Evolutionary conservation across 2,329 filamentous ascomycete genomes (phyloP).

Genomic region (Stachybotrys chlorohalonatus): DNA sequence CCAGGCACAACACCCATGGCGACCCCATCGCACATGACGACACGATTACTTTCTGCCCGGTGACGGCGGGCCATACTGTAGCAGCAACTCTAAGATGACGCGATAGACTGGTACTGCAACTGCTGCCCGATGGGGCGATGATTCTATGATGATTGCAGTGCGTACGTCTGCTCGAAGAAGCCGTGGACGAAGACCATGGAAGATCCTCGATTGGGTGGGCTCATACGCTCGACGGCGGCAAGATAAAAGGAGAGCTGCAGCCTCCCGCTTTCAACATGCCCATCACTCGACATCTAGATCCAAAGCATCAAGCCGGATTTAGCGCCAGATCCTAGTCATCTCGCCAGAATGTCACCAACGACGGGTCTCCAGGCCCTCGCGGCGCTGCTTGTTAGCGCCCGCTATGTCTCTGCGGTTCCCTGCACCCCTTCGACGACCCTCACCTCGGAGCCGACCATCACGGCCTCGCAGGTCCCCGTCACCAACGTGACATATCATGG

Average conservation of each 20-base stretch:
- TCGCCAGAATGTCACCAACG: not conserved
- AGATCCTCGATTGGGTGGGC: not conserved
- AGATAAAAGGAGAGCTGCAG: not conserved
- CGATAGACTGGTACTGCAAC: not conserved
- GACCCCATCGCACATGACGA: not conserved
- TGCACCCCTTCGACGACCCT: conserved; percentile 25
- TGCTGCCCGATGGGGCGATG: not conserved
- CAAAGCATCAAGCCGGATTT: not conserved
- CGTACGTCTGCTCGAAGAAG: not conserved
- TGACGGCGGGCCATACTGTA: not conserved
- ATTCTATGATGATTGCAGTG: not conserved
- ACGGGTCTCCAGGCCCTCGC: not conserved
- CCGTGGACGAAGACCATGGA: no score
- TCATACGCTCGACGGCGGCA: not conserved
- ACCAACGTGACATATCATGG: conserved; percentile 60
- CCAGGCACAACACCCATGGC: not conserved
- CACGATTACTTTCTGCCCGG: not conserved
- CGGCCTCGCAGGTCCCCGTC: conserved; percentile 20
- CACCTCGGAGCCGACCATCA: conserved; percentile 16
- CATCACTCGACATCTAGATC: not conserved
- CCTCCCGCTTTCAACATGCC: not conserved
- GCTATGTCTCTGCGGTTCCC: conserved; percentile 17
- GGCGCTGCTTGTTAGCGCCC: conserved; percentile 4
- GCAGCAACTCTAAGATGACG: not conserved
- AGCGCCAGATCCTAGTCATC: not conserved